Evolutionary conservation across 768 basidiomycete species (phyloP).

Genomic region (Cystobasidiopsis lactophilus): DNA sequence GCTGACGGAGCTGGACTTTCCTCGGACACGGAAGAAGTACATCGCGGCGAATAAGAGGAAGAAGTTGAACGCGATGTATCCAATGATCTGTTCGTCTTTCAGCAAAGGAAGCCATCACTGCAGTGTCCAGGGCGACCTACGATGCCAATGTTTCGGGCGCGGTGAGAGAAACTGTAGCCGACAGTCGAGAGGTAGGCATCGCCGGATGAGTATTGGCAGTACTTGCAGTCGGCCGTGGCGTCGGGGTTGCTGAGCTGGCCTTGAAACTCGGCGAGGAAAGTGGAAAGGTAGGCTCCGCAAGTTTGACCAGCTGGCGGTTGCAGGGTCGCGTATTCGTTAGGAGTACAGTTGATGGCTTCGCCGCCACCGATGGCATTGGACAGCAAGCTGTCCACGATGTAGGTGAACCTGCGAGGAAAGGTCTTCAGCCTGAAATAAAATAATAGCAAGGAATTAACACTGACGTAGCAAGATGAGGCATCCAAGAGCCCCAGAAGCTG

Average conservation of each 20-base stretch:
- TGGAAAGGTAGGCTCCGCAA: conserved; percentile 13
- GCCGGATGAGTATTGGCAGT: conserved; percentile 5
- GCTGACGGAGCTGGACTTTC: too few relatives aligned
- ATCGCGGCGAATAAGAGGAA: background rate
- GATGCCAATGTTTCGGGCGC: too few relatives aligned
- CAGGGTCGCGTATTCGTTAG: conserved; percentile 11
- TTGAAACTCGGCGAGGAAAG: conserved; percentile 5
- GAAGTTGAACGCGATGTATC: conserved; percentile 14
- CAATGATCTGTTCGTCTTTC: too few relatives aligned
- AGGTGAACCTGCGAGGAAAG: too few relatives aligned
- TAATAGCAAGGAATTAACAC: conserved; percentile 5
- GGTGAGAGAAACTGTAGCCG: conserved; percentile 5
- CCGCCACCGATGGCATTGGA: conserved; percentile 11
- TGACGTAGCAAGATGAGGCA: conserved; percentile 26
- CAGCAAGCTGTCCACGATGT: conserved; percentile 34
- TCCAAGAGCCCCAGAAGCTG: conserved; percentile 39
- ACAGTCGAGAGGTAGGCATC: conserved; percentile 15
- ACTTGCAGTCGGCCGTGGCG: conserved; percentile 11
- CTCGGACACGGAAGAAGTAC: too few relatives aligned
- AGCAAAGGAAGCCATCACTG: background rate
- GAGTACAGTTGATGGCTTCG: conserved; percentile 2
- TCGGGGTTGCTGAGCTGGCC: conserved; percentile 15
- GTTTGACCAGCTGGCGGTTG: conserved; percentile 15
- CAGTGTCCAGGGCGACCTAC: background rate
- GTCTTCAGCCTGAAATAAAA: conserved; percentile 9